Base-by-base conservation (phyloP, 2,329 filamentous ascomycete species). In the Clathrospora elynae region DNA sequence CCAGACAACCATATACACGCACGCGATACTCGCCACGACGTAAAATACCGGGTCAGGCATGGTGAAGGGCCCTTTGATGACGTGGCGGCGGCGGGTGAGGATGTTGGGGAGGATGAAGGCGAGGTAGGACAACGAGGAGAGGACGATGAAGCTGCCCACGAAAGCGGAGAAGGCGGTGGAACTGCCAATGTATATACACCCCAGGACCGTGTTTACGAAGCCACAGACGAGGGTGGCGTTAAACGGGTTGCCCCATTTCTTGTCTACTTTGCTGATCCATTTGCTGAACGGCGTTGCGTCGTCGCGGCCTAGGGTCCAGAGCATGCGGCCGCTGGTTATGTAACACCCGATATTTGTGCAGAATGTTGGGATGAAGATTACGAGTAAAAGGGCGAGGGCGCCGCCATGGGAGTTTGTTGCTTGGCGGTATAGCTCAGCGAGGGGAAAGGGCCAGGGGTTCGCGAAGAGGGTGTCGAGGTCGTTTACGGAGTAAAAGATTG, bases 81-180 rank as follows among this genome's bases (percentile, higher is more conserved):
- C 59, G 42, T 73, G 52, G n/a, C 47, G 55, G 6, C 73, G 57
- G 11, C 67, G 51, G 1, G 67, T 67, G 2, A 75, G 49, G 22
- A 75, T 46, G 36, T 77, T 69, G 7, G 74, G 74, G 2, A 87
- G 66, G 39, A 88, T 83, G 5, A 83, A 82, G 1, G 81, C 80
- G 2, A 85, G 71, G 61, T 85, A 88, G 0, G 80, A 84, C 7
- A 78, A 59, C 0, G 77, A 77, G 3, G 72, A 71, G 1, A 84
- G 71, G 10, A 83, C 73, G 37, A 81, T 75, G 61, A 81, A 84
- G 0, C 74, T 78, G 7, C 82, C 82, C 6, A 87, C 79, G 17
- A 88, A 80, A 0, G 84, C 84, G 28, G 80, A 78, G 68, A 88
- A 88, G 0, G 85, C 85, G 0, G 82, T 84, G 1, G 75, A 78